Evolutionary conservation across 2,329 filamentous ascomycete species (phyloP).

Genomic region (Bretziella fagacearum): DNA sequence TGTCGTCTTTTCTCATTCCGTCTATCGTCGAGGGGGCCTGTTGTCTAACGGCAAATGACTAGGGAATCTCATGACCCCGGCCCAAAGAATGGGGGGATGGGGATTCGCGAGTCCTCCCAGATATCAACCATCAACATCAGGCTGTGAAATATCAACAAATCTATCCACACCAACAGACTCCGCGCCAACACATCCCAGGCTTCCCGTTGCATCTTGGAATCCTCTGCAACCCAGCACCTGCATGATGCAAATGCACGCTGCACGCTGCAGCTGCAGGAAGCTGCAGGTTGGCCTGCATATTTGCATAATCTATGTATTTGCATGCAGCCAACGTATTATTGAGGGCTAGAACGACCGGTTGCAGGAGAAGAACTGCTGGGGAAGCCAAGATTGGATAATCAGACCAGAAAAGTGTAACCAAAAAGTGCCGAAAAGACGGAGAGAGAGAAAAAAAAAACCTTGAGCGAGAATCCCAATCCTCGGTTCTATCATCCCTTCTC

Average conservation of each 20-base stretch:
- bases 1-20: neutral
- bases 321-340: conserved; percentile 6
- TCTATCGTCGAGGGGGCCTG: no score
- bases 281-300: conserved; percentile 1
- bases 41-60: no score
- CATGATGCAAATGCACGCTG: neutral
- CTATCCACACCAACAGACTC: neutral
- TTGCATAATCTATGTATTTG: conserved; percentile 1
- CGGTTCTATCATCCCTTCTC: no score
- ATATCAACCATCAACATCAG: no score
- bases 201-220: conserved; percentile 1
- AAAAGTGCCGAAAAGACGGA: no score
- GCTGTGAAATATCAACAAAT: no score
- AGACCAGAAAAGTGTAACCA: no score
- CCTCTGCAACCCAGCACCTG: neutral
- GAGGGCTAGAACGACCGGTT: conserved; percentile 4
- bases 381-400: neutral
- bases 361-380: neutral
- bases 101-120: no score
- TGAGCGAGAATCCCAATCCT: no score
- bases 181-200: neutral
- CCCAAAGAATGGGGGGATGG: no score
- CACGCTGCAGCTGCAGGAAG: neutral
- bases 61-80: no score
- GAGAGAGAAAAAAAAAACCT: neutral